phyloP scores from a whole-genome alignment of 2,329 filamentous ascomycete species.

The Fusarium napiforme region DNA sequence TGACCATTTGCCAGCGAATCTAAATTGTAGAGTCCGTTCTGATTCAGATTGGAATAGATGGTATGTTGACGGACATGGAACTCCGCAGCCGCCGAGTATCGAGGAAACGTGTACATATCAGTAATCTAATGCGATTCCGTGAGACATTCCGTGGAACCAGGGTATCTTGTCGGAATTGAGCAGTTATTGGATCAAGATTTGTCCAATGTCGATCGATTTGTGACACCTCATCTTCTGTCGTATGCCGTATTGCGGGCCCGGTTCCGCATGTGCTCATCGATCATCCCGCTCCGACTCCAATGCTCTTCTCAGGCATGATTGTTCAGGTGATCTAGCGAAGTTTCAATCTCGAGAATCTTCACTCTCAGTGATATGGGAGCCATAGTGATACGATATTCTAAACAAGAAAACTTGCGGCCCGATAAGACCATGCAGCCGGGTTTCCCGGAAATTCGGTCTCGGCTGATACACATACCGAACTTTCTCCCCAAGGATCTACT shows the following conservation, averaged over 20 bases:
- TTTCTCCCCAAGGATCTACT: background rate
- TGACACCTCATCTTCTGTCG: background rate
- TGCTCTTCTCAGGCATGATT: background rate
- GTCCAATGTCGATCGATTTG: background rate
- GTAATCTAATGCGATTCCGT: background rate
- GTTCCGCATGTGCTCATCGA: background rate
- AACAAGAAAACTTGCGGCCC: background rate
- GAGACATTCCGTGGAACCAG: background rate
- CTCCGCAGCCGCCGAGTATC: background rate
- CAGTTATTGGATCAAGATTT: background rate
- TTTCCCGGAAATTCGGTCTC: background rate
- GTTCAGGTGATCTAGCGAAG: background rate
- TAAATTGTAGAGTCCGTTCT: background rate
- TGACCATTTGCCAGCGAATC: background rate
- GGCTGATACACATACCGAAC: background rate
- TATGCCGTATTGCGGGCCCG: background rate
- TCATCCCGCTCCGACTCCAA: background rate
- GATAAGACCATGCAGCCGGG: background rate
- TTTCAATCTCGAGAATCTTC: background rate
- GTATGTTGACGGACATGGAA: background rate
- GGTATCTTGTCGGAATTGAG: background rate
- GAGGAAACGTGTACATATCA: background rate
- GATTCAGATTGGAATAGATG: too few relatives aligned
- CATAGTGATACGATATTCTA: background rate
- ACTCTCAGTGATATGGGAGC: background rate